phyloP scores from a whole-genome alignment of 2,329 filamentous ascomycete genomes.

The Phyllosticta citriasiana region DNA sequence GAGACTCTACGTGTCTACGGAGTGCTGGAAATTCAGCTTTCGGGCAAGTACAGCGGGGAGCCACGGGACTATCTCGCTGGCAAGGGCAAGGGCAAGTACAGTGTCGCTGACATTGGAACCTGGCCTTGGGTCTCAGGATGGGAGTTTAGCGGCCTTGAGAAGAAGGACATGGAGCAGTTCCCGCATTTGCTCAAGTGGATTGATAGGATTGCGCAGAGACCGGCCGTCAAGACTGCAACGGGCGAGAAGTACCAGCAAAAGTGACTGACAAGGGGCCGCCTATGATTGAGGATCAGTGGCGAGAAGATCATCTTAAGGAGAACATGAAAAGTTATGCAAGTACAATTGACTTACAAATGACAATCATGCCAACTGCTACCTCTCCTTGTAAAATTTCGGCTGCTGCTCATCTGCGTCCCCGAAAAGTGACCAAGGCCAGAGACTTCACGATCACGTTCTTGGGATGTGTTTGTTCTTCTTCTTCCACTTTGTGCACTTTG shows the following conservation, averaged over 20 bases:
- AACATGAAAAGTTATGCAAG: background rate
- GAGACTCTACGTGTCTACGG: conserved; percentile 43
- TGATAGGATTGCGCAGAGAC: conserved; percentile 39
- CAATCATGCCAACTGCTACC: too few relatives aligned
- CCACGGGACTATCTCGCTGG: conserved; percentile 44
- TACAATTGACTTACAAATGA: too few relatives aligned
- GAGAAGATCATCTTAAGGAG: background rate
- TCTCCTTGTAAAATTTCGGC: too few relatives aligned
- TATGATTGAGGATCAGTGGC: background rate
- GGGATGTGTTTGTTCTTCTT: too few relatives aligned
- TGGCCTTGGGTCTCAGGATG: conserved; percentile 43
- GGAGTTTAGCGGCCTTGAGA: conserved; percentile 33
- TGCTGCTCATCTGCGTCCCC: too few relatives aligned
- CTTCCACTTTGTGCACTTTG: too few relatives aligned
- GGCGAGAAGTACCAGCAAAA: conserved; percentile 8
- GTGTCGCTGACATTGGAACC: conserved; percentile 43
- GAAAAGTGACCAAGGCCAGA: too few relatives aligned
- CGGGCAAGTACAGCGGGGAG: conserved; percentile 41
- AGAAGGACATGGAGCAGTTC: conserved; percentile 41
- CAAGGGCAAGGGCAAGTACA: conserved; percentile 45
- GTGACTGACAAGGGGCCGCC: background rate
- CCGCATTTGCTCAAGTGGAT: conserved; percentile 45
- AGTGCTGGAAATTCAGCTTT: conserved; percentile 46
- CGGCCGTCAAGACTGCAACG: conserved; percentile 38
- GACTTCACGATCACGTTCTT: too few relatives aligned